Base-by-base conservation (phyloP, 441 rosid species). In the Bruguiera hainesii region DNA sequence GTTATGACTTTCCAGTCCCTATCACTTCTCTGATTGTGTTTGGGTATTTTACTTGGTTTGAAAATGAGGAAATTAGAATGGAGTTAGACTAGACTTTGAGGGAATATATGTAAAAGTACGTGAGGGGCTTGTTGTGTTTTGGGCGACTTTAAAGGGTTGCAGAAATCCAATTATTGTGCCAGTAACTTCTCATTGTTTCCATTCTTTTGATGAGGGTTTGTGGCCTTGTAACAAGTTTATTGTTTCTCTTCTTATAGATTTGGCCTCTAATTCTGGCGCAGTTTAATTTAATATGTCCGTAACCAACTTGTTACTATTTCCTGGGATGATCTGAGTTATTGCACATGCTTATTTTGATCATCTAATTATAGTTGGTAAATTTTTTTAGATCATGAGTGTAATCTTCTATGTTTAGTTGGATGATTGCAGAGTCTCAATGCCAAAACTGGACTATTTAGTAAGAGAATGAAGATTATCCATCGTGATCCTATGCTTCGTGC, bases 381-480 rank as follows among this genome's bases (percentile, higher is more conserved):
- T 48, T n/a, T 4, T 51, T 70, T 19, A 31, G 39, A 26, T 69
- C 72, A 65, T 67, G 76, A 64, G 51, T 71, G 67, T 80, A 75
- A 75, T 80, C 74, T 74, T 82, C 72, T 80, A 64, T 73, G 70
- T 80, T 80, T 84, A 76, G 82, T 73, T 76, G 84, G 83, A 67
- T 82, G 76, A 74, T 81, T 89, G 78, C 87, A 91, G 97, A 87
- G 89, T 83, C 96, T 94, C 33, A 94, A 94, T 81, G 99, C 96
- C 71, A 91, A 89, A 83, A 94, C 97, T 59, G 99, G 97, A 75
- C 76, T 91, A 30, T 87, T 94, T 79, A 91, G 91, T 69, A 94
- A 89, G 57, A 81, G 96, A 68, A 94, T 94, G 97, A 89, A 88
- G 87, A 81, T 94, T 53, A 88, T 91, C 73, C 99, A 94, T 73